Evolutionary conservation across 495 filamentous ascomycete genomes (phyloP).

Genomic region (Neurospora sp.): DNA sequence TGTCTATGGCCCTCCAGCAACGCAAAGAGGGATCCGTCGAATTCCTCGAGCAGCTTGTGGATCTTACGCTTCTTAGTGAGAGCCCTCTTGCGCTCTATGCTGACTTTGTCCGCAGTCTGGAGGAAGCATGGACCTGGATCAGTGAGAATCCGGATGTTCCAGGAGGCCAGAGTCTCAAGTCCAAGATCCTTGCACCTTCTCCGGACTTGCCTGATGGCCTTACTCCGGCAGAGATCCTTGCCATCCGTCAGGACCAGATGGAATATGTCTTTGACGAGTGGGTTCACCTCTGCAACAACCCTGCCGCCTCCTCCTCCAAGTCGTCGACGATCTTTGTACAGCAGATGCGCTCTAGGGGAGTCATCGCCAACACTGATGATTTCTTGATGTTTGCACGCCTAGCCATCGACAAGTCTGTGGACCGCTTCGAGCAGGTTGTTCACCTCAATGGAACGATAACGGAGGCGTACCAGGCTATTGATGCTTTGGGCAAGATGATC

Average conservation of each 20-base stretch:
- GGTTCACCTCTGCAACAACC: constrained; percentile 70
- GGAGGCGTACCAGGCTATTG: constrained; percentile 64
- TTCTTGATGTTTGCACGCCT: constrained; percentile 68
- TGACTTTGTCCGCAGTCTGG: constrained; percentile 75
- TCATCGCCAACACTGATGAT: constrained; percentile 63
- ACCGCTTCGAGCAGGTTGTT: constrained; percentile 56
- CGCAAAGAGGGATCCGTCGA: constrained; percentile 61
- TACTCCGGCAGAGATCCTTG: constrained; percentile 11
- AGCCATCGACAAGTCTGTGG: constrained; percentile 70
- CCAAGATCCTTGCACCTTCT: constrained; percentile 58
- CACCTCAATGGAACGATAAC: constrained; percentile 51
- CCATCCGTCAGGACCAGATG: constrained; percentile 62
- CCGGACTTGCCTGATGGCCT: constrained; percentile 30
- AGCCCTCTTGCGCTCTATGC: constrained; percentile 65
- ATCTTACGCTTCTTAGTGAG: constrained; percentile 66
- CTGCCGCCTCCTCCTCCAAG: constrained; percentile 54
- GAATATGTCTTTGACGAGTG: constrained; percentile 94
- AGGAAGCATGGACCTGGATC: constrained; percentile 76
- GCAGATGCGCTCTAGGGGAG: constrained; percentile 64
- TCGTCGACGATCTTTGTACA: constrained; percentile 67
- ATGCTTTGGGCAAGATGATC: constrained; percentile 82
- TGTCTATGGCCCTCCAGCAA: constrained; percentile 59
- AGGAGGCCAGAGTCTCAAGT: constrained; percentile 55
- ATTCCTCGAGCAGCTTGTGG: constrained; percentile 64
- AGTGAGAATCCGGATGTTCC: constrained; percentile 57